Evolutionary conservation across 2,329 filamentous ascomycete genomes (phyloP).

Genomic region (Fusarium coicis): DNA sequence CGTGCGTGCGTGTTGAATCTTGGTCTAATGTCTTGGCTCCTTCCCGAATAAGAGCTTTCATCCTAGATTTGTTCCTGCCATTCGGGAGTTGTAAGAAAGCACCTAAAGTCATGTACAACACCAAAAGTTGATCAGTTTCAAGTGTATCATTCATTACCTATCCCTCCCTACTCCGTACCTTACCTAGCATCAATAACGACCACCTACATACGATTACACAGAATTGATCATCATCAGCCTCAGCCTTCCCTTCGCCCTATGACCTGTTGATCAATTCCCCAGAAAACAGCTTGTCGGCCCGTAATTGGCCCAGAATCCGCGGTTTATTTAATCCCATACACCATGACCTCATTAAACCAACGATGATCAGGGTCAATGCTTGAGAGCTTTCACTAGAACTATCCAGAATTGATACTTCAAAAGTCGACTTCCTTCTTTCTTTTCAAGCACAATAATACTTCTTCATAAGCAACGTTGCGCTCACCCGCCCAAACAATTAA

Average conservation of each 20-base stretch:
- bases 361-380: conserved; percentile 13
- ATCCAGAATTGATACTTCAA: background rate
- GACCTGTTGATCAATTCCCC: conserved; percentile 28
- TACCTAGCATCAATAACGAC: conserved; percentile 1
- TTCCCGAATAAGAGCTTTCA: conserved; percentile 26
- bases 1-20: background rate
- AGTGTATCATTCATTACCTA: background rate
- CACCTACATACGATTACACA: background rate
- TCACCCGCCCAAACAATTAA: background rate
- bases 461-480: background rate
- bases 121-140: background rate
- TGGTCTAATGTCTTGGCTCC: conserved; percentile 24
- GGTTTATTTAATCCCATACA: conserved; percentile 21
- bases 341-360: conserved; percentile 41
- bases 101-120: background rate
- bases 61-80: conserved; percentile 16
- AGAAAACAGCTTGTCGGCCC: conserved; percentile 20
- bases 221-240: background rate
- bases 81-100: background rate
- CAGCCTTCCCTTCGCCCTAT: conserved; percentile 8
- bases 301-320: conserved; percentile 32
- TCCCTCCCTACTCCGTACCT: too few species aligned
- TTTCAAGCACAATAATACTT: background rate
- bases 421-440: background rate
- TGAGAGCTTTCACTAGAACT: conserved; percentile 1